Percentiles rank a stretch among this genome's conserved stretches.
Evolutionary conservation across 768 basidiomycete genomes (phyloP).

Genomic region (Phaffia tasmanica): DNA sequence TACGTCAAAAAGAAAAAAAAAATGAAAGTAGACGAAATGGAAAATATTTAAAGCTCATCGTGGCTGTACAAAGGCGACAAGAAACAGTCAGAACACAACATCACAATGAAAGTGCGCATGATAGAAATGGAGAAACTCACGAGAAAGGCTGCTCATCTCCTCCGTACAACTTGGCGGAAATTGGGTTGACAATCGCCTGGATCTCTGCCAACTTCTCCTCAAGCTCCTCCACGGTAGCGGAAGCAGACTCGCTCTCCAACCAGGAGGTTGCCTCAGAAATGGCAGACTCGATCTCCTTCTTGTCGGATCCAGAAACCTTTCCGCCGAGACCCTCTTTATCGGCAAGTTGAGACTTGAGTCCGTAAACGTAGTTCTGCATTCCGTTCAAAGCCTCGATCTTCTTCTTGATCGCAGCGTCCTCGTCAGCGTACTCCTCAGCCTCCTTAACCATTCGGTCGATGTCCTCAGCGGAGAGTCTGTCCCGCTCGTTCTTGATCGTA

Average conservation of each 20-base stretch:
- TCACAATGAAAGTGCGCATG: no score
- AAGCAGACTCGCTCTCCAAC: conserved; percentile 71
- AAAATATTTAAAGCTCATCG: no score
- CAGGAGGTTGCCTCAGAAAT: conserved; percentile 85
- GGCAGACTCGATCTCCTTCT: conserved; percentile 53
- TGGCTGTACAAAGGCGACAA: no score
- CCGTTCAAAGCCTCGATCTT: conserved; percentile 40
- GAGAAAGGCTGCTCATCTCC: conserved; percentile 23
- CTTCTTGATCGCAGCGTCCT: conserved; percentile 48
- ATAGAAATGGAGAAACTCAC: no score
- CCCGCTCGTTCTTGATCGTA: conserved; percentile 87
- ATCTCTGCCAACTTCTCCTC: conserved; percentile 74
- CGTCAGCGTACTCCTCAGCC: conserved; percentile 85
- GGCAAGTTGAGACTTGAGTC: conserved; percentile 71
- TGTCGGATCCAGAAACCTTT: conserved; percentile 44
- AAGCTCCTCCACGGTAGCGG: conserved; percentile 70
- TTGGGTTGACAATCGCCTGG: conserved; percentile 65
- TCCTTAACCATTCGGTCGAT: conserved; percentile 95
- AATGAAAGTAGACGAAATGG: no score
- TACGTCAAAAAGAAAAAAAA: no score
- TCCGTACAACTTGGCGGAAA: conserved; percentile 67
- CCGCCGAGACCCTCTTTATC: conserved; percentile 86
- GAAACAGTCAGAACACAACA: no score
- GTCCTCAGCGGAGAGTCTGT: conserved; percentile 93
- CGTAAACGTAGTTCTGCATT: conserved; percentile 48